Base-by-base conservation (phyloP, 805 yeast species). In the Candida nitratophila region DNA sequence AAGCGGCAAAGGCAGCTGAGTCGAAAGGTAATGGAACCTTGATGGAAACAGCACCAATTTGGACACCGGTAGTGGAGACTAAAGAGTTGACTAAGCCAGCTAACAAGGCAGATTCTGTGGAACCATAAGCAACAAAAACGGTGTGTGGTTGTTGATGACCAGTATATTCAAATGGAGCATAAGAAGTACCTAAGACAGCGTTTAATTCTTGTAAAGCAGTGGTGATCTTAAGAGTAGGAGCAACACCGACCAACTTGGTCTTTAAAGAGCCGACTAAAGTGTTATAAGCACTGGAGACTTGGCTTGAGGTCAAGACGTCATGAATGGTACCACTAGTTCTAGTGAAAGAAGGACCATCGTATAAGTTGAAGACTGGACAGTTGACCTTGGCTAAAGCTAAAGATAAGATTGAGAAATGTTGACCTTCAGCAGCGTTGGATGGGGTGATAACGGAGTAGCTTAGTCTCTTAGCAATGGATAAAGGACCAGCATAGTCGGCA, bases 1-100 rank as follows among this genome's bases (percentile, higher is more conserved):
- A 57, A 3, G 68, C 57, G 42, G 77, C 66, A 59, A 89, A 88
- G 51, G 74, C 75, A 29, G 68, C 70, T 30, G 76, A 70, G 53
- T 82, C 78, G 64, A 89, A 88, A 12, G 96, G 96, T 43, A 82
- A 66, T 44, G 95, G 91, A 37, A 86, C 77, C 64, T 96, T 77
- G 41, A 81, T 76, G 44, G 82, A 74, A 45, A 90, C 63, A 41
- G 83, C 76, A 50, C 89, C 95, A 42, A 78, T 73, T n/a, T 69
- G 63, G 16, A 59, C 49, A 41, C 63, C 60, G 21, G 44, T 41
- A 4, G 59, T 46, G 19, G 63, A 60, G 9, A 68, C 57, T 33
- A 64, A 56, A 19, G 59, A 57, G 30, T 59, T 50, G 39, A 81
- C 66, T 26, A 74, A 69, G 24, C 66, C 62, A 40, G 74, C 54